Conservation (phyloP, 2,329 filamentous ascomycete species). For the Alternaria burnsii region DNA sequence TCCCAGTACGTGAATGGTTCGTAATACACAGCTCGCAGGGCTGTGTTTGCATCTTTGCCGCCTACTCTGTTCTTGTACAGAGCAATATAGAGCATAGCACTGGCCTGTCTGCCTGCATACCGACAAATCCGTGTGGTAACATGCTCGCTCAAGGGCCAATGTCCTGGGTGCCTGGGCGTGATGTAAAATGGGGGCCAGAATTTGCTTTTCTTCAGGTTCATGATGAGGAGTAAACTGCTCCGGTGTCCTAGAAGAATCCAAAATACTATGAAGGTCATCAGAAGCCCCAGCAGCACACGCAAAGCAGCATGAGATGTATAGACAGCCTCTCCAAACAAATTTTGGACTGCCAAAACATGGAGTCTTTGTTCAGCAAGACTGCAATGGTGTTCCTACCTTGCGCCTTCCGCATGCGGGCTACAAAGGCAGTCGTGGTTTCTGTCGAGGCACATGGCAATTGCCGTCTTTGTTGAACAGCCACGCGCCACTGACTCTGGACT, state of each 20-base stretch:
- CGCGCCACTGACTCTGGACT: neutral
- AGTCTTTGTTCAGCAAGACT: conserved; percentile 10
- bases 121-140: conserved; percentile 10
- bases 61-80: conserved; percentile 1
- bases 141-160: conserved; percentile 7
- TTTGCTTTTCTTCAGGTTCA: neutral
- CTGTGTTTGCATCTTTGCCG: conserved; percentile 1
- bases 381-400: neutral
- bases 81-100: conserved; percentile 23
- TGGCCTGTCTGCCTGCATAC: conserved; percentile 24
- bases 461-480: conserved; percentile 1
- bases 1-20: conserved; percentile 42
- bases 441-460: neutral
- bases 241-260: neutral
- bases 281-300: neutral
- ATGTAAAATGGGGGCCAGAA: neutral
- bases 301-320: neutral
- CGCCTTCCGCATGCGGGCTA: conserved; percentile 10
- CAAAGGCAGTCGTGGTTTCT: neutral
- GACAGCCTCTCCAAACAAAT: neutral
- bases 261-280: neutral
- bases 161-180: neutral
- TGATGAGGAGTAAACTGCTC: neutral
- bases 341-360: neutral
- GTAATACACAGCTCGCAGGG: conserved; percentile 17